phyloP scores from a whole-genome alignment of 768 basidiomycete species.

The Serendipita indica region DNA sequence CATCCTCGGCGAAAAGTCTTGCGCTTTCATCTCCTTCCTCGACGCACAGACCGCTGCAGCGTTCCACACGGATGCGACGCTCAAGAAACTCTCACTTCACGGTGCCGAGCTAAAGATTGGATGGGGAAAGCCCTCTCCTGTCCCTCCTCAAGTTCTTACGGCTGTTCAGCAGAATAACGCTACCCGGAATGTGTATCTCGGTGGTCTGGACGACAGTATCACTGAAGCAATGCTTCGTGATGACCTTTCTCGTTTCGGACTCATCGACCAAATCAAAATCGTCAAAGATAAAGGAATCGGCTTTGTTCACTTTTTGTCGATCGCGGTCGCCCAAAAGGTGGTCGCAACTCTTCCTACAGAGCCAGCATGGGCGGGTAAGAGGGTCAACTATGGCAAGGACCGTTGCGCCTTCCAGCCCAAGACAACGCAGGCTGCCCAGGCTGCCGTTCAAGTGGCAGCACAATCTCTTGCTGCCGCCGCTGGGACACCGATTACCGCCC shows the following conservation, averaged over 20 bases:
- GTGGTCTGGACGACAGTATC: slow-evolving; percentile 76
- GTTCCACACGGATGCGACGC: slow-evolving; percentile 92
- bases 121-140: slow-evolving; percentile 90
- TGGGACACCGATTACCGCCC: slow-evolving; percentile 14
- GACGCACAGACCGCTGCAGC: slow-evolving; percentile 86
- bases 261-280: slow-evolving; percentile 99
- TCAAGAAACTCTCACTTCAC: slow-evolving; percentile 86
- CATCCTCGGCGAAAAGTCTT: slow-evolving; percentile 90
- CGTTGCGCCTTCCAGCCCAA: slow-evolving; percentile 96
- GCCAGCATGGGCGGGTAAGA: slow-evolving; percentile 86
- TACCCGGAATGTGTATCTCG: slow-evolving; percentile 90
- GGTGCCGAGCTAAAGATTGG: slow-evolving; percentile 97
- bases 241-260: slow-evolving; percentile 80
- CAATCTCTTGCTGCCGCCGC: slow-evolving; percentile 27
- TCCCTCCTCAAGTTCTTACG: slow-evolving; percentile 69
- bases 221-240: slow-evolving; percentile 89
- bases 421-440: slow-evolving; percentile 79
- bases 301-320: slow-evolving; percentile 96
- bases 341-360: slow-evolving; percentile 87
- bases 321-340: slow-evolving; percentile 91
- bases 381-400: slow-evolving; percentile 97
- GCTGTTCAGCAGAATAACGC: slow-evolving; percentile 89
- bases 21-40: slow-evolving; percentile 96
- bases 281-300: slow-evolving; percentile 98
- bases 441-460: slow-evolving; percentile 75